These are phyloP conservation scores for Myxozyma lipomycoides DNA, from an alignment of 805 yeast genomes.

Conservation along the genomic window DNA sequence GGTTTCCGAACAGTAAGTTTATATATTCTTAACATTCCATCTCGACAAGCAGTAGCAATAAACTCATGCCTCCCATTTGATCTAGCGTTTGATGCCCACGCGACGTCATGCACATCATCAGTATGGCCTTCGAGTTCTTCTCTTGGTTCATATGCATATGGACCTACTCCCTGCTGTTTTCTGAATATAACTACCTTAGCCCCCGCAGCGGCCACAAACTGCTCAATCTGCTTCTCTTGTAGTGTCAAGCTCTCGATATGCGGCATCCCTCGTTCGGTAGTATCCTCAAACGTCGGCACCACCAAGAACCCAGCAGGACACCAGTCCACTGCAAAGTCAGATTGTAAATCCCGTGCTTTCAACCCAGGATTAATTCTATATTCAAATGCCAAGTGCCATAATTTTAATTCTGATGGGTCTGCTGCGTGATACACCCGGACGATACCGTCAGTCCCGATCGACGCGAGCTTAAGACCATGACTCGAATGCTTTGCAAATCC, in stretches of 20 bases:
- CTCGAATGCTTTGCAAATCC: constrained; percentile 77
- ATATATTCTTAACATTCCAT: constrained; percentile 84
- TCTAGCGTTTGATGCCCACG: constrained; percentile 24
- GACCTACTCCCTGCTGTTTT: constrained; percentile 49
- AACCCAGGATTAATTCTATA: constrained; percentile 39
- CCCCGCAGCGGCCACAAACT: constrained; percentile 74
- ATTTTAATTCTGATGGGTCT: constrained; percentile 81
- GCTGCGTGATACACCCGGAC: constrained; percentile 80
- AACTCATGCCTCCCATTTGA: constrained; percentile 71
- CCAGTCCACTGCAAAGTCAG: constrained; percentile 22
- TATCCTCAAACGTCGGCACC: background rate
- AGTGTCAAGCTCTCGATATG: constrained; percentile 56
- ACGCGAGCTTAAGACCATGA: constrained; percentile 73
- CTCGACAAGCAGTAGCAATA: constrained; percentile 93
- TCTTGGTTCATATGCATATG: constrained; percentile 30
- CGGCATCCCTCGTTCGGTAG: background rate
- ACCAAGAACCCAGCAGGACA: constrained; percentile 18
- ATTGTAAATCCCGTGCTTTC: constrained; percentile 14
- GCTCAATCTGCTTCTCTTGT: constrained; percentile 78
- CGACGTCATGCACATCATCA: constrained; percentile 23
- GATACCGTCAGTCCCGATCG: constrained; percentile 85
- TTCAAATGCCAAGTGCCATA: constrained; percentile 77
- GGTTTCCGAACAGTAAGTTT: constrained; percentile 45
- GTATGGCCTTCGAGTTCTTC: constrained; percentile 64
- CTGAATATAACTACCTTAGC: constrained; percentile 83